Base-by-base conservation (phyloP, 1,139 yeast species). In the Suhomyces ambrosiae region DNA sequence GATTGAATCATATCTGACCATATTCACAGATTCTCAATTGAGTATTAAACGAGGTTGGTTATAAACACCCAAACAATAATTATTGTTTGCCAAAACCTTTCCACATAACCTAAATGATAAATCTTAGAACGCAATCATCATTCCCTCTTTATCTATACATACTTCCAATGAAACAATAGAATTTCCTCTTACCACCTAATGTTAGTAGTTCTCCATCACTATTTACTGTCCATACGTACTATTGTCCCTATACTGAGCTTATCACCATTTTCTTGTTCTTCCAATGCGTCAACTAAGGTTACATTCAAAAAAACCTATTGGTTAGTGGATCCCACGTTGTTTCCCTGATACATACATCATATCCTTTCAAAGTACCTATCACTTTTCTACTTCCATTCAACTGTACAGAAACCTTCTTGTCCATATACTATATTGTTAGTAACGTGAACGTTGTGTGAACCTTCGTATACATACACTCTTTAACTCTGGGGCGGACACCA, bases 381-480 rank as follows among this genome's bases (percentile, higher is more conserved):
- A 87, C 80, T 47, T 76, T 80, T 40, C 95, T 72, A 12, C 85
- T 66, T 6, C 95, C 92, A 56, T 86, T 86, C 42, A 88, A 68
- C 53, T 82, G 86, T 16, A 87, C 68, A 10, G 79, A 68, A 25
- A 87, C 72, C 57, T 79, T 76, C 61, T 85, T 85, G 58, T 85
- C 90, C 80, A 86, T 75, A 57, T 86, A 87, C 86, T 82, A 53
- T 2, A n/a, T 40, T 15, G 53, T 48, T 50, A 49, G 71, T 65
- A 60, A 49, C 53, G 5, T 6, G 2, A 18, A 16, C 12, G 2
- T 4, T 21, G 9, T 23, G 12, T 7, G 30, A 25, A 10, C 9
- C 13, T 4, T 17, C 15, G 12, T 5, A 10, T 33, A 68, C 75
- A 32, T 65, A 69, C 76, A 37, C 57, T 62, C 46, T 68, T 68